Evolutionary conservation across 495 filamentous ascomycete genomes (phyloP).

Genomic region (Podospora conica): DNA sequence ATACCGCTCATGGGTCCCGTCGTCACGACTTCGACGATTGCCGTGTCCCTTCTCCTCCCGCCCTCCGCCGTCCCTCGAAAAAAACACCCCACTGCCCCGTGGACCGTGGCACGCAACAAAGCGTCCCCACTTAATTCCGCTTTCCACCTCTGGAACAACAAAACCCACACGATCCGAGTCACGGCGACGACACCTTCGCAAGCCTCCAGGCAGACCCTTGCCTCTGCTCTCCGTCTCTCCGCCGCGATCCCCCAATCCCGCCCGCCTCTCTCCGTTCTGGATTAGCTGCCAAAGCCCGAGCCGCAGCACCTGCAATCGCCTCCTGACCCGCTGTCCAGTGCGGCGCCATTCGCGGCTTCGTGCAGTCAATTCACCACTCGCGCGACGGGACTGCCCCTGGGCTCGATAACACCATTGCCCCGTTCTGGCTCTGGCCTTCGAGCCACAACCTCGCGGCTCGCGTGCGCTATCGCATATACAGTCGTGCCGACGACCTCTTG

Average conservation of each 20-base stretch:
- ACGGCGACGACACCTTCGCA: slow-evolving; percentile 23
- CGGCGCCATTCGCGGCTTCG: neutral
- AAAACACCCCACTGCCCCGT: neutral
- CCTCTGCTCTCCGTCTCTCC: slow-evolving; percentile 8
- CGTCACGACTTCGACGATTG: neutral
- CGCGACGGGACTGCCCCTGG: neutral
- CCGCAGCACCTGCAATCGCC: slow-evolving; percentile 2
- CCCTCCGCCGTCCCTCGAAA: slow-evolving; percentile 1
- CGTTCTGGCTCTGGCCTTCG: neutral
- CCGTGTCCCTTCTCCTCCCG: slow-evolving; percentile 1
- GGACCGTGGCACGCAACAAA: slow-evolving; percentile 11
- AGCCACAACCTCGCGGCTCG: neutral
- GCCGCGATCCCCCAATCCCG: slow-evolving; percentile 1
- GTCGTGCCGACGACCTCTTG: neutral
- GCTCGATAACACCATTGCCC: slow-evolving; percentile 7
- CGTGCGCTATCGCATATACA: neutral
- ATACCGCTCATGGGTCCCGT: neutral
- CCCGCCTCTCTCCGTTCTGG: neutral
- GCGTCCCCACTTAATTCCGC: slow-evolving; percentile 31
- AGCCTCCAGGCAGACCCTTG: slow-evolving; percentile 19
- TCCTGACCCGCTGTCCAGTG: slow-evolving; percentile 6
- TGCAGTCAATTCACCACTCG: neutral
- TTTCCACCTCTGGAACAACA: slow-evolving; percentile 26
- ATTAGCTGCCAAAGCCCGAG: slow-evolving; percentile 14
- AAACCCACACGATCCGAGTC: slow-evolving; percentile 23